Percentiles rank a stretch among this genome's conserved stretches.
Evolutionary conservation across 1,284 basidiomycete species (phyloP).

Genomic region (Moesziomyces parantarcticus): DNA sequence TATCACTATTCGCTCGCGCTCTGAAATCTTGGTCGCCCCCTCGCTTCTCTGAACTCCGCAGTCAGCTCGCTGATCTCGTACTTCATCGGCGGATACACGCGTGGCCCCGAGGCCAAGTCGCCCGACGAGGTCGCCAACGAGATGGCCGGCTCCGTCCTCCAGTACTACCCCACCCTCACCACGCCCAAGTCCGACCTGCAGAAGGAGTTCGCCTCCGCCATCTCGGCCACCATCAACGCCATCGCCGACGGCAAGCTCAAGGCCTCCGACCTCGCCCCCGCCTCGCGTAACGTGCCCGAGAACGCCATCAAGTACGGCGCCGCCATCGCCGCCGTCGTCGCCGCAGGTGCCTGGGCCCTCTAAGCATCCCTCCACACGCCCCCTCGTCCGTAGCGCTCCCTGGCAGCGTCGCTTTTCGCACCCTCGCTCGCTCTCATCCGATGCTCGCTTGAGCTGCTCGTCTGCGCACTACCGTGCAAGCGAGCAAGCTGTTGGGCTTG

Average conservation of each 20-base stretch:
- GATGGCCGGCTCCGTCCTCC: conserved; percentile 55
- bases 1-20: no score
- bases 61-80: conserved; percentile 55
- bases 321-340: conserved; percentile 54
- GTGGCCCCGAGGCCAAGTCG: conserved; percentile 42
- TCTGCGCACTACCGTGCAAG: no score
- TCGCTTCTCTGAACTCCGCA: conserved; percentile 8
- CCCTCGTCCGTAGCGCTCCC: conserved; percentile 17
- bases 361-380: conserved; percentile 24
- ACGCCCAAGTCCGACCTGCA: conserved; percentile 30
- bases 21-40: no score
- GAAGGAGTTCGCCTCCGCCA: conserved; percentile 38
- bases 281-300: conserved; percentile 28
- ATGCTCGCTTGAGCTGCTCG: not conserved
- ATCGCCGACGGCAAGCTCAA: conserved; percentile 34
- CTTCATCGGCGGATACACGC: conserved; percentile 56
- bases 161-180: conserved; percentile 64
- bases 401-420: not conserved
- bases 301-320: conserved; percentile 40
- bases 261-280: conserved; percentile 37
- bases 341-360: conserved; percentile 62
- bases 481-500: no score
- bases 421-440: not conserved
- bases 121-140: conserved; percentile 56
- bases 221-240: conserved; percentile 48